Conservation (phyloP, 192 early-diverging fungal genomes). For the Backusella parvicylindrica region DNA sequence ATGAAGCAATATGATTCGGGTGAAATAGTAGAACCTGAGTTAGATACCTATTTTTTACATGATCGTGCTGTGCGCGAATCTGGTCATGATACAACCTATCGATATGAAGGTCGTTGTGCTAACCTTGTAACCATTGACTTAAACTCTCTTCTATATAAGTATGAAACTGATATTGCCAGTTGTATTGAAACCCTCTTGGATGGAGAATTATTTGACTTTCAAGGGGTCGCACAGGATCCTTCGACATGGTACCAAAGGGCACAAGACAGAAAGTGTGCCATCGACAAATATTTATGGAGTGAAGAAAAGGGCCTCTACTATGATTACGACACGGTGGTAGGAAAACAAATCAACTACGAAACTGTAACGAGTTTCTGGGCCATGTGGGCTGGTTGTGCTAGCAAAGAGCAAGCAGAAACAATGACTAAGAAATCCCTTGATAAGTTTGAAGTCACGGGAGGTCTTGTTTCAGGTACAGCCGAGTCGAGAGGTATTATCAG, state of each 20-base stretch:
- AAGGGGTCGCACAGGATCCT: slow-evolving; percentile 41
- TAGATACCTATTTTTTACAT: slow-evolving; percentile 96
- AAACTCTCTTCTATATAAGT: slow-evolving; percentile 91
- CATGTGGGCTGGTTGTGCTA: slow-evolving; percentile 86
- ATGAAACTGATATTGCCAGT: slow-evolving; percentile 87
- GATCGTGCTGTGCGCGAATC: slow-evolving; percentile 96
- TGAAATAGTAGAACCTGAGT: slow-evolving; percentile 67
- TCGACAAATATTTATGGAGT: slow-evolving; percentile 86
- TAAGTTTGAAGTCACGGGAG: slow-evolving; percentile 87
- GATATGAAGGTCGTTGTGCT: slow-evolving; percentile 87
- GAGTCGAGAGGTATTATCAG: slow-evolving; percentile 79
- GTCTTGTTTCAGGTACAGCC: slow-evolving; percentile 90
- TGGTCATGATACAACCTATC: slow-evolving; percentile 95
- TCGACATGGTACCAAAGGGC: slow-evolving; percentile 66
- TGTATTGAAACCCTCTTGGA: slow-evolving; percentile 61
- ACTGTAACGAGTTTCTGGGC: slow-evolving; percentile 87
- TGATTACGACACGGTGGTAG: slow-evolving; percentile 82
- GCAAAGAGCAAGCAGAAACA: slow-evolving; percentile 67
- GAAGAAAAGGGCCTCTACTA: slow-evolving; percentile 76
- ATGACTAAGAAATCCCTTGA: slow-evolving; percentile 64
- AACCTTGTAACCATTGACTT: slow-evolving; percentile 91
- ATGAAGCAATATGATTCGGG: slow-evolving; percentile 67
- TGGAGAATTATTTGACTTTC: slow-evolving; percentile 33
- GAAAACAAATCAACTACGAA: slow-evolving; percentile 75
- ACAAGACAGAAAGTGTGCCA: slow-evolving; percentile 50